Evolutionary conservation across 1,139 yeast genomes (phyloP).

Genomic region (Blastobotrys persicus): DNA sequence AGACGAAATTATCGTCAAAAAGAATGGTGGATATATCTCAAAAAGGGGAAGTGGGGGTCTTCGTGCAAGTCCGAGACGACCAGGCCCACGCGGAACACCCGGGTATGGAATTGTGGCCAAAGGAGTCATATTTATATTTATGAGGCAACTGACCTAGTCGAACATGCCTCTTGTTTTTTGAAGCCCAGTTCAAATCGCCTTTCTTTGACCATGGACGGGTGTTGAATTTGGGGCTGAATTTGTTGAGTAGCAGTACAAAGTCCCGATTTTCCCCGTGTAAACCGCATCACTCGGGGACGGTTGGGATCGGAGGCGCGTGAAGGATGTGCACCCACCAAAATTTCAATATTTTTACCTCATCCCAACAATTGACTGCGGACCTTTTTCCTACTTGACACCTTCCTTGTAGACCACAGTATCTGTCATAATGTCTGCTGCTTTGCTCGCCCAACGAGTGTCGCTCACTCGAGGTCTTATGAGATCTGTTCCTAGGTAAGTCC

Average conservation of each 20-base stretch:
- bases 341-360: neutral
- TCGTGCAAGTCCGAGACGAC: neutral
- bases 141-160: no score
- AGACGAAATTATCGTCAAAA: no score
- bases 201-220: no score
- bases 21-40: no score
- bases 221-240: neutral
- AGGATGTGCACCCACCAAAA: constrained; percentile 3
- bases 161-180: no score
- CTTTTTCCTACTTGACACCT: neutral
- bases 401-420: neutral
- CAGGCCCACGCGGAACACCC: no score
- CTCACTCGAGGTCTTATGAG: constrained; percentile 16
- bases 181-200: no score
- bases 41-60: neutral
- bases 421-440: constrained; percentile 17
- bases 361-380: constrained; percentile 4
- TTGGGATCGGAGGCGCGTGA: constrained; percentile 1
- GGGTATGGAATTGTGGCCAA: neutral
- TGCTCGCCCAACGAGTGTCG: constrained; percentile 19
- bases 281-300: neutral
- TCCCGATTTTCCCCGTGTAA: constrained; percentile 9
- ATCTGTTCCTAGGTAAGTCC: constrained; percentile 11
- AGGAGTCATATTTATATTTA: no score
- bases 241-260: neutral